Evolutionary conservation across 2,329 filamentous ascomycete genomes (phyloP), one percentile per base, ranked within the genome.

Genomic region (Phialocephala sp.): DNA sequence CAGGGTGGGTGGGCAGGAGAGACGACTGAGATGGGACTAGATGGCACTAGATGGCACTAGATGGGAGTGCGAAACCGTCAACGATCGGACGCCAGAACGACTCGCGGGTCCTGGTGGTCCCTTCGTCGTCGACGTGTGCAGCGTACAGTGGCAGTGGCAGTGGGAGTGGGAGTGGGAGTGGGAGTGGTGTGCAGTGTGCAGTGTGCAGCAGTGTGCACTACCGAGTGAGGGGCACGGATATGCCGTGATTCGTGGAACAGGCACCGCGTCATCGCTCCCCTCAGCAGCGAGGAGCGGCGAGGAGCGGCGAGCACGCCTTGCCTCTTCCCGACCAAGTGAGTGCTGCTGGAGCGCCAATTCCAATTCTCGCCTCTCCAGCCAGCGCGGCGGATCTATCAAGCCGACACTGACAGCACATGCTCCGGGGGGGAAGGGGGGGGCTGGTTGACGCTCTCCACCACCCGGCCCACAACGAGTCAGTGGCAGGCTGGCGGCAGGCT

Each of bases 181-280:
- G n/a, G n/a, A n/a, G n/a, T n/a, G n/a, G n/a, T n/a, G n/a, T n/a
- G n/a, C n/a, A n/a, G n/a, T n/a, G n/a, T n/a, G n/a, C n/a, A n/a
- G n/a, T n/a, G n/a, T n/a, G n/a, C n/a, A 32, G 27, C 27, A 32
- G 3, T 32, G 27, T 36, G 43, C 59, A 69, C 66, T 70, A 68
- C 68, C 66, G 68, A 68, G 60, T 61, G 52, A 62, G 66, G 65
- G 65, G 63, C 63, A n/a, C 65, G 67, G 65, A 67, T 62, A 56
- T 69, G 67, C 67, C 67, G 67, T 69, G 60, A 69, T 69, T 69
- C 56, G 67, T 63, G 57, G 64, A 63, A 63, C 43, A 35, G 22
- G 24, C 9, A 52, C 55, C 32, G 55, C 59, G 59, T 63, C 55
- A 63, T 57, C 50, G 24, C 50, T 54, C 50, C 50, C 50, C 35